Evolutionary conservation across 2,329 filamentous ascomycete genomes (phyloP), one percentile per base, ranked within the genome.

Genomic region (Thelonectria blattea): DNA sequence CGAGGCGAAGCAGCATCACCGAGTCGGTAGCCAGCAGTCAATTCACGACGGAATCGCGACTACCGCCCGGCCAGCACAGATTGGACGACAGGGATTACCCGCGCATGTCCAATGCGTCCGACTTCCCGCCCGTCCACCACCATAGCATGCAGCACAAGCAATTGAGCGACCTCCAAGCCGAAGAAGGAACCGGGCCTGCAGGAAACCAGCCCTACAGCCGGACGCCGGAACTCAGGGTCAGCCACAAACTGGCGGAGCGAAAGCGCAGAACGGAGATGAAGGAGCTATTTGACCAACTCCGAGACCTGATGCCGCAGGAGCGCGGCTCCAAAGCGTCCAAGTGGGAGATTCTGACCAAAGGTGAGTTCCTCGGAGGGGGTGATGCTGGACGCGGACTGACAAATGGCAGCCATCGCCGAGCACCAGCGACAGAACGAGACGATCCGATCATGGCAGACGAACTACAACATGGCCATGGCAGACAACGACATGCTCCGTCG

Each of bases 201-300:
- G 84, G 87, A 11, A 82, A 85, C 22, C 90, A 92, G 65, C 92
- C 91, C 2, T 95, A 95, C 74, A 93, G 91, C 68, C 82, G 91
- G 42, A 95, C 91, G 0, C 91, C 91, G 0, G 91, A 95, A 74
- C 80, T 95, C 41, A 86, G 91, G 20, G 86, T 94, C 50, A 94
- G 91, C 71, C 91, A 95, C 77, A 95, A 95, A 75, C 84, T 95
- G 57, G 91, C 91, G 0, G 91, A 95, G 76, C 84, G 91, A 39
- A 95, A 95, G 78, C 85, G 91, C 41, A 82, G 91, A 62, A 93
- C 91, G 9, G 91, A 95, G 73, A 95, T 95, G 91, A 95, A 95
- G 78, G 89, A 91, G 70, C 78, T 95, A 0, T 95, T 95, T 71
- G 91, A 95, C 66, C 89, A 92, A 68, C 79, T 95, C 9, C 86